Conservation (phyloP, 1,284 basidiomycete species). For the Meripilus lineatus region DNA sequence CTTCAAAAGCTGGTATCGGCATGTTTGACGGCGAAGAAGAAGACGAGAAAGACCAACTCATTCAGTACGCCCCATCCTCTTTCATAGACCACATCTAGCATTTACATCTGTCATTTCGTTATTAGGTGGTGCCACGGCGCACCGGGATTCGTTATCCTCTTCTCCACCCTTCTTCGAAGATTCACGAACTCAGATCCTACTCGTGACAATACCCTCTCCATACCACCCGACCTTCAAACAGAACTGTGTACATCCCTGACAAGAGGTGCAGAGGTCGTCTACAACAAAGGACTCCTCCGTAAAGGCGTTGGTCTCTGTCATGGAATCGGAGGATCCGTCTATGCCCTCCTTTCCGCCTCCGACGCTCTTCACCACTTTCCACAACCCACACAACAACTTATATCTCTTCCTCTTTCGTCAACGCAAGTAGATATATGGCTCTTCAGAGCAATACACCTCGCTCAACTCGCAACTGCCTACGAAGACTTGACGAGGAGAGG, state of each 20-base stretch:
- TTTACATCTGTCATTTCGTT: neutral
- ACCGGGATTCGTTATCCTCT: slow-evolving; percentile 41
- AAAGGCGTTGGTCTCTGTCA: slow-evolving; percentile 58
- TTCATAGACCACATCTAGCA: neutral
- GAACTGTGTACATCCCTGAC: slow-evolving; percentile 29
- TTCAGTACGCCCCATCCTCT: slow-evolving; percentile 36
- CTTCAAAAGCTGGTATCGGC: slow-evolving; percentile 34
- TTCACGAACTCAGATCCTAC: slow-evolving; percentile 2
- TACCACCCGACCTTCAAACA: slow-evolving; percentile 16
- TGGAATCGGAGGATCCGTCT: slow-evolving; percentile 47
- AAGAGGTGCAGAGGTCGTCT: slow-evolving; percentile 38
- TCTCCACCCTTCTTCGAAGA: slow-evolving; percentile 35
- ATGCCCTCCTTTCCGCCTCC: slow-evolving; percentile 43
- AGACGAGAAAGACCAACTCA: slow-evolving; percentile 28
- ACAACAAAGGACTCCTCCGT: slow-evolving; percentile 42
- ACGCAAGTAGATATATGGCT: slow-evolving; percentile 19
- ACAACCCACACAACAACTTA: neutral
- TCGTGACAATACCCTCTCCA: slow-evolving; percentile 14
- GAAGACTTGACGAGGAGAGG: slow-evolving; percentile 29
- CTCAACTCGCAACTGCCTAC: slow-evolving; percentile 36
- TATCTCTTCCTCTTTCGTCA: neutral
- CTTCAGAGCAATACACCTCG: slow-evolving; percentile 39
- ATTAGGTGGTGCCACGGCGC: slow-evolving; percentile 56
- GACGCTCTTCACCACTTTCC: slow-evolving; percentile 21
- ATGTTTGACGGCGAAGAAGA: slow-evolving; percentile 13